Base-by-base conservation (phyloP, 225 moss, liverwort and hornwort genomes). In the Takakia lepidozioides region DNA sequence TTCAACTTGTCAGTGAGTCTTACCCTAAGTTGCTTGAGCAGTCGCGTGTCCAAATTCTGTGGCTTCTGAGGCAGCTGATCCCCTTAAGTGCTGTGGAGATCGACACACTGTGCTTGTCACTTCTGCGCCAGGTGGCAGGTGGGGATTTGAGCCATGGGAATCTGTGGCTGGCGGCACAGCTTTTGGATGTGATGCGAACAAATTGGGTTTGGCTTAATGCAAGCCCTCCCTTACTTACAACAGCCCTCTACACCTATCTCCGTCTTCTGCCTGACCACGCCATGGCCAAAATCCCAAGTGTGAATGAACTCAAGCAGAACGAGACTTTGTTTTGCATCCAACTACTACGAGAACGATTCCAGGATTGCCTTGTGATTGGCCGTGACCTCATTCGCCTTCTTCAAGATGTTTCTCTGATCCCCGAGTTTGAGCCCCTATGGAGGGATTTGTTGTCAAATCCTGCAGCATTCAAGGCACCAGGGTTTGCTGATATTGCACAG, bases 381-480 rank as follows among this genome's bases (percentile, higher is more conserved):
- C 78, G 98, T 42, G 98, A 98, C 54, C 66, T 98, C 38, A 74
- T 98, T 51, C 84, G 98, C 29, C 74, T 98, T 29, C 87, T 98
- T 25, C 98, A 98, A 58, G 98, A 98, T 54, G 98, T 98, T 27
- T 80, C 98, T 8, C 80, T 85, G 38, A 71, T 98, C 20, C 91
- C 98, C 8, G 98, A 91, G 22, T 91, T 98, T 27, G 98, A 98
- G 60, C 65, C 65, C 9, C 64, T 98, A 28, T 98, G 98, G 98
- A 76, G 72, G 61, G 98, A 98, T 62, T 44, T 98, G 57, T 41
- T 98, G 60, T 85, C 71, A 20, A 98, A 98, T 57, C 87, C 98
- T 10, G 54, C 83, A 0, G 67, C 63, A 35, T 91, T 98, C 29
- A 98, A 87, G 58, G 75, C 84, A 29, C 62, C 80, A 16, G 66